Percentiles rank a stretch among this genome's conserved stretches.
These are phyloP conservation scores for Stagonosporopsis cucurbitacearum DNA, from an alignment of 2,329 filamentous ascomycete species.

Conservation along the genomic window DNA sequence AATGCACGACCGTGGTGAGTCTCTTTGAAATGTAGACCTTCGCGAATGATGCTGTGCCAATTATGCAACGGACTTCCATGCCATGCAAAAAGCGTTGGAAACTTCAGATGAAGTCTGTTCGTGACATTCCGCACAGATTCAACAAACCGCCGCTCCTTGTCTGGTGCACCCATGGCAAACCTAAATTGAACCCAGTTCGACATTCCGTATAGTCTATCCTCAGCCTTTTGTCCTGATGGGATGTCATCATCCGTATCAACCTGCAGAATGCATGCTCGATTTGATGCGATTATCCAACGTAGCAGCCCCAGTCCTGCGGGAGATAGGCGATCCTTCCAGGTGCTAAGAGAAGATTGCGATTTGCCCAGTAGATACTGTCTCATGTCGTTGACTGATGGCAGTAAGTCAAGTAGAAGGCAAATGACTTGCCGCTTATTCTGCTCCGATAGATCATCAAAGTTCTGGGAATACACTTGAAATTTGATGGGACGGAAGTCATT, in stretches of 20 bases:
- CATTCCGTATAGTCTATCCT: conserved; percentile 68
- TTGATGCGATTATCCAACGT: conserved; percentile 89
- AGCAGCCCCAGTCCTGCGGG: conserved; percentile 72
- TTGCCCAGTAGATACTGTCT: conserved; percentile 54
- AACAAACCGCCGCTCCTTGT: conserved; percentile 80
- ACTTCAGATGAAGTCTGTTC: conserved; percentile 49
- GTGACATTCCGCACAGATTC: conserved; percentile 62
- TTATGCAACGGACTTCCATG: conserved; percentile 79
- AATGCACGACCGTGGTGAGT: conserved; percentile 69
- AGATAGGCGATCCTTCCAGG: conserved; percentile 67
- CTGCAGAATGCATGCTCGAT: conserved; percentile 83
- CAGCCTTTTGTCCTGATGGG: conserved; percentile 40
- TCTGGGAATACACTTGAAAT: conserved; percentile 58
- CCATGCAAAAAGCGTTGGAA: conserved; percentile 83
- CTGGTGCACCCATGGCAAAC: conserved; percentile 87
- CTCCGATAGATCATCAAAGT: conserved; percentile 63
- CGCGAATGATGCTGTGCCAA: conserved; percentile 89
- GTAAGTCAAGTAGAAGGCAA: conserved; percentile 60
- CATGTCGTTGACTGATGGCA: conserved; percentile 69
- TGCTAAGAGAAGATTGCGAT: conserved; percentile 48
- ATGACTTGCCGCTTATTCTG: conserved; percentile 58
- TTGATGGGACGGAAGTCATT: conserved; percentile 42
- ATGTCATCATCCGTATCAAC: conserved; percentile 58
- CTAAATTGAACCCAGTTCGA: conserved; percentile 78
- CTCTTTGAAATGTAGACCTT: conserved; percentile 76